phyloP scores from a whole-genome alignment of 352 stramenopile species.

The Thalassiosira hispida region DNA sequence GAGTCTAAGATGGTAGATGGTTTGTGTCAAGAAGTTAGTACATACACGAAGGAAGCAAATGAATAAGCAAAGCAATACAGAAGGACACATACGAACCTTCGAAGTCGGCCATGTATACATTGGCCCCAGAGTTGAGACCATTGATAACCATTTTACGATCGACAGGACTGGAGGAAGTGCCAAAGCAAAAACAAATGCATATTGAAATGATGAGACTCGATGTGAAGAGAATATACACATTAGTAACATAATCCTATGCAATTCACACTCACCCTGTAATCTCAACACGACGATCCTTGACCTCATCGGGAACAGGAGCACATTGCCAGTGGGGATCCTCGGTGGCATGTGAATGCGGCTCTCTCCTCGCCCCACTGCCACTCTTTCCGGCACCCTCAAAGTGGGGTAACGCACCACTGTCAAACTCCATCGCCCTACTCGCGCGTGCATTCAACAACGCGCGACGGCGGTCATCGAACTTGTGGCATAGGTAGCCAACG shows the following conservation, averaged over 20 bases:
- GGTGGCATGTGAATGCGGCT: slow-evolving; percentile 49
- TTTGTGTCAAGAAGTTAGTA: background rate
- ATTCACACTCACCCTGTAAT: slow-evolving; percentile 88
- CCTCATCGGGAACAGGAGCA: slow-evolving; percentile 84
- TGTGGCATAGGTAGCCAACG: slow-evolving; percentile 89
- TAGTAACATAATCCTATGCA: slow-evolving; percentile 5
- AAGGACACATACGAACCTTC: slow-evolving; percentile 78
- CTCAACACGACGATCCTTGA: slow-evolving; percentile 92
- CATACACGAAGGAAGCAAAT: background rate
- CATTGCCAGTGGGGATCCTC: slow-evolving; percentile 74
- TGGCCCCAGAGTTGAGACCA: slow-evolving; percentile 92
- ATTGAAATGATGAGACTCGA: slow-evolving; percentile 1
- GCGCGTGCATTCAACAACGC: slow-evolving; percentile 70
- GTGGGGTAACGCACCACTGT: slow-evolving; percentile 88
- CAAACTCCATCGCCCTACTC: slow-evolving; percentile 85
- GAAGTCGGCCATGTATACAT: slow-evolving; percentile 95
- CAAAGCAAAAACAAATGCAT: background rate
- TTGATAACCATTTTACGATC: slow-evolving; percentile 98
- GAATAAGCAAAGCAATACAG: background rate
- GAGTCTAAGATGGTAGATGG: slow-evolving; percentile 68
- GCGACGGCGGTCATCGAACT: slow-evolving; percentile 88
- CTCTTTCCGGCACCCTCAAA: slow-evolving; percentile 85
- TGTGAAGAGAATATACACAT: background rate
- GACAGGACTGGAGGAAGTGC: slow-evolving; percentile 59
- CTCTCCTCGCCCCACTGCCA: slow-evolving; percentile 37